A percentile compares a stretch with the other conserved stretches of the same genome.
phyloP scores from a whole-genome alignment of 148 eudicot genomes.

The Rhododendron vialii region DNA sequence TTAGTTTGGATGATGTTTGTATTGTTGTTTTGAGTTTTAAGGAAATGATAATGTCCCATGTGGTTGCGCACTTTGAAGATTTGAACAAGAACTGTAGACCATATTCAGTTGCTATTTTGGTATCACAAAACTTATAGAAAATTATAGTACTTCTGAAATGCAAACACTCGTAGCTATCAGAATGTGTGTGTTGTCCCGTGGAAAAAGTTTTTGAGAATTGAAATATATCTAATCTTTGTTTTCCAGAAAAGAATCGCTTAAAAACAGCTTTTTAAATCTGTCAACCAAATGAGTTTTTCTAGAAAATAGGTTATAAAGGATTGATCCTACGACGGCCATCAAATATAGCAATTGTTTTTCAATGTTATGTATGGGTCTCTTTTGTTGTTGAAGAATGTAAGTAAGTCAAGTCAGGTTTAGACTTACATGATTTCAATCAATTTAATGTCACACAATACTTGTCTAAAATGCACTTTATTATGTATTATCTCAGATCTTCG shows the following conservation, averaged over 20 bases:
- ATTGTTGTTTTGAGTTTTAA: background rate
- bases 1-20: background rate
- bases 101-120: background rate
- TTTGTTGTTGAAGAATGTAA: background rate
- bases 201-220: background rate
- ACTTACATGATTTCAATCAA: background rate
- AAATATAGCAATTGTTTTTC: background rate
- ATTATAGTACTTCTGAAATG: background rate
- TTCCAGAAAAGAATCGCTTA: background rate
- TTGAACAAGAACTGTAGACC: background rate
- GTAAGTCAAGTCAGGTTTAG: background rate
- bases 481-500: constrained; percentile 66
- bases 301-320: background rate
- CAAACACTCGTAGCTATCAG: background rate
- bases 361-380: no score
- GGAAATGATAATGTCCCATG: background rate
- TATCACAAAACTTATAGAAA: background rate
- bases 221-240: background rate
- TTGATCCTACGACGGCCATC: background rate
- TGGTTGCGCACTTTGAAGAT: background rate
- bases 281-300: background rate
- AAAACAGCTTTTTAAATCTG: background rate
- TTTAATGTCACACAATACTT: background rate
- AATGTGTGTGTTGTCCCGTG: background rate
- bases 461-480: background rate